phyloP scores from a whole-genome alignment of 2,329 filamentous ascomycete species.

The Aspergillus uvarum region DNA sequence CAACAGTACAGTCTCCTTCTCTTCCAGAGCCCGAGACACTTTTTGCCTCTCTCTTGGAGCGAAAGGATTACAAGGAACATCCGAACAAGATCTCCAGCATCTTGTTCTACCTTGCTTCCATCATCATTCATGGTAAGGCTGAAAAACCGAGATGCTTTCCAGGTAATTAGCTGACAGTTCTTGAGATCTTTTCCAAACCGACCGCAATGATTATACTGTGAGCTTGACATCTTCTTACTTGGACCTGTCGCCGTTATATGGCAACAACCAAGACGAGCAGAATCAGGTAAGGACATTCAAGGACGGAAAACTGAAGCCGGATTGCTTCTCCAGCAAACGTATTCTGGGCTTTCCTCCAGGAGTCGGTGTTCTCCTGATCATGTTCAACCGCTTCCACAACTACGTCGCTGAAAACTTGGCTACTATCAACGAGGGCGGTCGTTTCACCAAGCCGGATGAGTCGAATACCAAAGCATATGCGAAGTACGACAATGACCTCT shows the following conservation, averaged over 20 bases:
- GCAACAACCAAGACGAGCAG: constrained; percentile 64
- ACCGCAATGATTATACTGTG: constrained; percentile 60
- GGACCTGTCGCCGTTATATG: constrained; percentile 71
- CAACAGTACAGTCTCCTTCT: constrained; percentile 57
- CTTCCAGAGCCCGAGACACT: constrained; percentile 65
- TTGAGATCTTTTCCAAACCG: constrained; percentile 65
- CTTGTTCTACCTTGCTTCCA: constrained; percentile 72
- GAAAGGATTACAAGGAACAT: constrained; percentile 62
- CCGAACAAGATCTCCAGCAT: constrained; percentile 72
- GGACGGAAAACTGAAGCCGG: constrained; percentile 68
- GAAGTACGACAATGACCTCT: constrained; percentile 46
- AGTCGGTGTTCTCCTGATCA: constrained; percentile 65
- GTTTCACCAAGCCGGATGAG: constrained; percentile 59
- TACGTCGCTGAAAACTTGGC: constrained; percentile 63
- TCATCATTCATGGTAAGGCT: constrained; percentile 57
- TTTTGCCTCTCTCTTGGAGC: constrained; percentile 67
- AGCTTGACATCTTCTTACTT: constrained; percentile 72
- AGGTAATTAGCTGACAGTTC: constrained; percentile 17
- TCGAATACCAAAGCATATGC: constrained; percentile 36
- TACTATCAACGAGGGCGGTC: constrained; percentile 65
- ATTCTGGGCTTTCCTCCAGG: constrained; percentile 67
- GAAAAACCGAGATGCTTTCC: background rate
- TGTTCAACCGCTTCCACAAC: constrained; percentile 71
- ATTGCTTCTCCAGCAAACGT: constrained; percentile 67
- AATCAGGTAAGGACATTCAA: constrained; percentile 62